Evolutionary conservation across 163 green algal genomes (phyloP).

Genomic region (Chlorella variabilis): DNA sequence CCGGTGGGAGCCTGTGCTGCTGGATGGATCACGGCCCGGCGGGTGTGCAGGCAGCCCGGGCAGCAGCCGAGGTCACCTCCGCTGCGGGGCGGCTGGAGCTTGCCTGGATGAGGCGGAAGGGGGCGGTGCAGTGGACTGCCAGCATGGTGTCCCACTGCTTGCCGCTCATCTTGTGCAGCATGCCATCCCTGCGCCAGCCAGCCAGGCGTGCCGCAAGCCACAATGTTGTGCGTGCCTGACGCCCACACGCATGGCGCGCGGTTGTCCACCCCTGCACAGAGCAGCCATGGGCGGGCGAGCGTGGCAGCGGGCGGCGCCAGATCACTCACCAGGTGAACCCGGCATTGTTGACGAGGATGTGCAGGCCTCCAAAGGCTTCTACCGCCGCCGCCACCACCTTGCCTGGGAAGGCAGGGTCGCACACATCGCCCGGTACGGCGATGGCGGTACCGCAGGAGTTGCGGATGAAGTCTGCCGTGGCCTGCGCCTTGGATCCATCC

Average conservation of each 20-base stretch:
- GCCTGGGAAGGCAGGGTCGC: conserved; percentile 60
- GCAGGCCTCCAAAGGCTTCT: conserved; percentile 64
- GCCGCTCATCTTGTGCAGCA: conserved; percentile 85
- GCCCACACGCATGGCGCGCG: too few relatives aligned
- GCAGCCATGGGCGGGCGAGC: too few relatives aligned
- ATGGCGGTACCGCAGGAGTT: conserved; percentile 48
- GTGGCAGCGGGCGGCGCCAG: too few relatives aligned
- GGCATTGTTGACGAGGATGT: conserved; percentile 87
- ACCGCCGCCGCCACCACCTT: conserved; percentile 66
- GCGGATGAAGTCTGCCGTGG: conserved; percentile 59
- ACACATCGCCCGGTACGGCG: conserved; percentile 65
- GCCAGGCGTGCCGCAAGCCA: too few relatives aligned
- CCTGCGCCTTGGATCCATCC: conserved; percentile 58
- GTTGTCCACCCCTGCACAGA: too few relatives aligned
- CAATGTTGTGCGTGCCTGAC: too few relatives aligned
- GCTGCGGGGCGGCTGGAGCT: too few relatives aligned
- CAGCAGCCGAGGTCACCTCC: too few relatives aligned
- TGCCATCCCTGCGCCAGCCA: conserved; percentile 63
- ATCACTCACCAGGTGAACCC: conserved; percentile 78
- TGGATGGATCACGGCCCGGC: too few relatives aligned
- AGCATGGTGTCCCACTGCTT: conserved; percentile 89
- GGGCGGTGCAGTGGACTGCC: conserved; percentile 83
- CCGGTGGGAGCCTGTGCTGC: too few relatives aligned
- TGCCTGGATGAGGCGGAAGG: conserved; percentile 80
- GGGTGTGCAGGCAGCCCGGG: too few relatives aligned